Evolutionary conservation across 495 filamentous ascomycete genomes (phyloP).

Genomic region (Penicillium silybi): DNA sequence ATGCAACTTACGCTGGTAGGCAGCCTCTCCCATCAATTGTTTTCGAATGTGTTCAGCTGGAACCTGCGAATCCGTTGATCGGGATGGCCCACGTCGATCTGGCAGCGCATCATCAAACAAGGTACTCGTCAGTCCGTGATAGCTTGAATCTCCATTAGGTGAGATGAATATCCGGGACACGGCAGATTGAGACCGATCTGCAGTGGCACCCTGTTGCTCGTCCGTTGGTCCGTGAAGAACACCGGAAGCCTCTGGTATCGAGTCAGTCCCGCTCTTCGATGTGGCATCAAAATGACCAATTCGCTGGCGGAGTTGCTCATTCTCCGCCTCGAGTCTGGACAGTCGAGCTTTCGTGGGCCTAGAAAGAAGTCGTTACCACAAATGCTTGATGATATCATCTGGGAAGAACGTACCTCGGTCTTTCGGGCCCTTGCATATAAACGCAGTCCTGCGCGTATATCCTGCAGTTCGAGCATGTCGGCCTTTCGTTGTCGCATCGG

Average conservation of each 20-base stretch:
- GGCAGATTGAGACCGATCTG: slow-evolving; percentile 10
- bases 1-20: slow-evolving; percentile 24
- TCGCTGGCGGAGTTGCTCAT: slow-evolving; percentile 18
- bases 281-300: background rate
- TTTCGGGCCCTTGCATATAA: slow-evolving; percentile 10
- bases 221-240: no score
- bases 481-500: slow-evolving; percentile 25
- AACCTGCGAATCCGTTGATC: slow-evolving; percentile 2
- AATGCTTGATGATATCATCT: background rate
- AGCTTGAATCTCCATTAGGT: slow-evolving; percentile 26
- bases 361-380: background rate
- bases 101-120: slow-evolving; percentile 27
- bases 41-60: slow-evolving; percentile 17
- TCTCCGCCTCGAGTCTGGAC: slow-evolving; percentile 23
- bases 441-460: slow-evolving; percentile 15
- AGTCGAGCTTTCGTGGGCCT: slow-evolving; percentile 27
- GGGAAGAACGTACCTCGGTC: slow-evolving; percentile 14
- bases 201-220: no score
- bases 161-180: slow-evolving; percentile 23
- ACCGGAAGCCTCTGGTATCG: no score
- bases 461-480: slow-evolving; percentile 26
- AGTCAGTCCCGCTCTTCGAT: background rate
- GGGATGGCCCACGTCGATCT: slow-evolving; percentile 6
- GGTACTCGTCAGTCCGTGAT: slow-evolving; percentile 32
- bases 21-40: slow-evolving; percentile 23